Evolutionary conservation across 2,329 filamentous ascomycete genomes (phyloP), one percentile per base, ranked within the genome.

Genomic region (Trichoderma sp.): DNA sequence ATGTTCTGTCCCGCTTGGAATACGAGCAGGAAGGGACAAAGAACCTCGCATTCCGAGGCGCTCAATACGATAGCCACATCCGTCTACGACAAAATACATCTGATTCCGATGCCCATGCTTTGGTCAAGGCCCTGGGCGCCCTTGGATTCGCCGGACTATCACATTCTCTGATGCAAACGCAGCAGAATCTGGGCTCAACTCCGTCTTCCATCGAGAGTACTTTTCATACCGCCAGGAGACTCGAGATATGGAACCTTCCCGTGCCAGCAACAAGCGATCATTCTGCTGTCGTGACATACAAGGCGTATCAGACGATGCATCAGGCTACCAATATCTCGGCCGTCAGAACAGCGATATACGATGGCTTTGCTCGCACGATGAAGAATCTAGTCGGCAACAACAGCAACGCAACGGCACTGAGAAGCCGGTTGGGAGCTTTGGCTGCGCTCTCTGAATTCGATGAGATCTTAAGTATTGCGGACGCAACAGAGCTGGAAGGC

Each of bases 201-300:
- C 80, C 84, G 2, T 78, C 83, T 7, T 86, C 86, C 0, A 80
- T 90, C 7, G 89, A 92, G 54, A 90, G 85, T 67, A 92, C 92
- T 61, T 90, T 96, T 68, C 85, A 87, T 61, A 92, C 91, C 6
- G 93, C 93, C 21, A 86, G 91, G 66, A 90, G 90, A 69, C 81
- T 98, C 17, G 93, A 95, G 70, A 90, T 94, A 72, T 99, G 95
- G 95, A 93, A 97, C 73, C 83, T 98, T 21, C 90, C 91, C 15
- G 88, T 88, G 0, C 91, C 93, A 0, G 80, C 83, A 7, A 78
- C 82, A 3, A 85, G 83, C 56, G 80, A 83, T 14, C 88, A 86
- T 34, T 86, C 89, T 63, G 82, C 88, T 1, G 88, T 89, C 3
- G 88, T 86, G 1, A 80, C 94, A 0, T 97, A 96, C 78, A 90